These are phyloP conservation scores for Ormosia semicastrata DNA, from an alignment of 306 rosid genomes.

Conservation along the genomic window DNA sequence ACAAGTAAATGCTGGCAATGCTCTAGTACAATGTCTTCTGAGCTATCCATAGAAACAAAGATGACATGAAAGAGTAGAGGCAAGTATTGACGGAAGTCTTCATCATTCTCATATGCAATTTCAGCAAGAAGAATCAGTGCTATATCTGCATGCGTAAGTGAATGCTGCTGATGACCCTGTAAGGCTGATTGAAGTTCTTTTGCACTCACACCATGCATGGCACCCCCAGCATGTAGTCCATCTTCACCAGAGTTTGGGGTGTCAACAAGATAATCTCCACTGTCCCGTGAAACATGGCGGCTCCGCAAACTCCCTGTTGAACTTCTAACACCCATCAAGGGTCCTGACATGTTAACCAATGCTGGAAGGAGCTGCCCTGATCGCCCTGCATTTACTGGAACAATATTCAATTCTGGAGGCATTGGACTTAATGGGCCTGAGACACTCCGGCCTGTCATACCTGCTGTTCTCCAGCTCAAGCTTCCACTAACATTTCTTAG, in stretches of 20 bases:
- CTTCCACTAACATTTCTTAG: constrained; percentile 97
- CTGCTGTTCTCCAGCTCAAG: constrained; percentile 97
- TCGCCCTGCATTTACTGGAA: constrained; percentile 83
- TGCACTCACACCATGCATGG: constrained; percentile 75
- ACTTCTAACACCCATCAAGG: constrained; percentile 98
- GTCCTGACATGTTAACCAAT: constrained; percentile 97
- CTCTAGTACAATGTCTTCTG: constrained; percentile 96
- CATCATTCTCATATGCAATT: constrained; percentile 98
- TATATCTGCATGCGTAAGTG: constrained; percentile 95
- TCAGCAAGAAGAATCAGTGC: constrained; percentile 97
- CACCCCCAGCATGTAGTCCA: constrained; percentile 63
- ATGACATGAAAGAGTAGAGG: constrained; percentile 96
- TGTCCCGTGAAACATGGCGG: constrained; percentile 97
- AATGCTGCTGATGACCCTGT: constrained; percentile 99
- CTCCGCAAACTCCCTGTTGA: constrained; percentile 95
- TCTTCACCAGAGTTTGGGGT: constrained; percentile 99
- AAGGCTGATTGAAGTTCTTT: constrained; percentile 98
- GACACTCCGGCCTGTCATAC: constrained; percentile 92
- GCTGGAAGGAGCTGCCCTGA: constrained; percentile 96
- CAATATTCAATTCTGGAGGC: constrained; percentile 93
- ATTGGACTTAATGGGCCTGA: constrained; percentile 97
- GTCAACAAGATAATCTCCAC: constrained; percentile 97
- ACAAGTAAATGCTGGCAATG: constrained; percentile 99
- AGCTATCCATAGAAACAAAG: constrained; percentile 99
- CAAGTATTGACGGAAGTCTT: constrained; percentile 97